These are phyloP conservation scores for Boechera stricta DNA, from an alignment of 345 rosid genomes.

Conservation along the genomic window DNA sequence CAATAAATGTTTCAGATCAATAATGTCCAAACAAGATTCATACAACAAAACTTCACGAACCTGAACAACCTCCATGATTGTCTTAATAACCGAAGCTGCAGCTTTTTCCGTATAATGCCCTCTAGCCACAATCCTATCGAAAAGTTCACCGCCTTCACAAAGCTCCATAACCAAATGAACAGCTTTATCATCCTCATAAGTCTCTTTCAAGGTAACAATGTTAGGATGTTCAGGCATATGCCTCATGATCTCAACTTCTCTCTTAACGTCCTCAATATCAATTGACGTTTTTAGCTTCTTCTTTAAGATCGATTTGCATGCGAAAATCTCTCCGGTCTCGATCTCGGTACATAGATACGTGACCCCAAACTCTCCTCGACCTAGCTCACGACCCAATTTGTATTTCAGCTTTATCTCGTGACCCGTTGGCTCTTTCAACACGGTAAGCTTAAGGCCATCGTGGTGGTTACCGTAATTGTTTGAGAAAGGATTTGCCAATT, in stretches of 20 bases:
- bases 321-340: slow-evolving; percentile 60
- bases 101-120: slow-evolving; percentile 97
- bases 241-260: slow-evolving; percentile 94
- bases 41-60: slow-evolving; percentile 39
- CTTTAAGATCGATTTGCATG: slow-evolving; percentile 90
- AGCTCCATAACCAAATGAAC: slow-evolving; percentile 98
- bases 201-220: slow-evolving; percentile 70
- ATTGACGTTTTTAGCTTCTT: slow-evolving; percentile 82
- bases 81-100: slow-evolving; percentile 77
- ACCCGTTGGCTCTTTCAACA: slow-evolving; percentile 83
- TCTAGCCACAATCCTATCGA: slow-evolving; percentile 88
- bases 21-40: background rate
- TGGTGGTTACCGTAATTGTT: slow-evolving; percentile 48
- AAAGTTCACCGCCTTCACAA: slow-evolving; percentile 94
- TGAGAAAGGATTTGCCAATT: slow-evolving; percentile 67
- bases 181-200: slow-evolving; percentile 86
- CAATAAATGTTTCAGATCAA: slow-evolving; percentile 6
- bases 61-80: slow-evolving; percentile 91
- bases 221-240: slow-evolving; percentile 75
- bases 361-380: slow-evolving; percentile 90
- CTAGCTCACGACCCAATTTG: slow-evolving; percentile 84
- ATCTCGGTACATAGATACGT: slow-evolving; percentile 81
- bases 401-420: slow-evolving; percentile 62
- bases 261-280: slow-evolving; percentile 88
- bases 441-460: slow-evolving; percentile 55